Conservation (phyloP, 2,329 filamentous ascomycete species). For the Fusarium globosum region DNA sequence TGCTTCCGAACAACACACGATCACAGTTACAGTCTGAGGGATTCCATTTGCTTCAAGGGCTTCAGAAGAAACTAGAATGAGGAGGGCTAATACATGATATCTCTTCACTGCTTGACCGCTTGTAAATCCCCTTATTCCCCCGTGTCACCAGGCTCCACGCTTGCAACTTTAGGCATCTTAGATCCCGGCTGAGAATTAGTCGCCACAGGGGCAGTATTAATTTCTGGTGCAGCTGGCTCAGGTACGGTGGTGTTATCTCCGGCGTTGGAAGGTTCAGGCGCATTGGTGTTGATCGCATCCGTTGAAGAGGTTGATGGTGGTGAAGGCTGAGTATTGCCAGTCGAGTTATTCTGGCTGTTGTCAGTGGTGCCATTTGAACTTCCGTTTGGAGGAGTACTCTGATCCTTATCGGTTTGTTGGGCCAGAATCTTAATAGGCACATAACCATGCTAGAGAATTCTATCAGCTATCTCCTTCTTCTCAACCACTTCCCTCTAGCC, state of each 20-base stretch:
- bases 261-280: not conserved
- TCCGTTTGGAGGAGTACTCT: not conserved
- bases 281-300: not conserved
- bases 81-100: not conserved
- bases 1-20: not conserved
- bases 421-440: constrained; percentile 12
- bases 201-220: not conserved
- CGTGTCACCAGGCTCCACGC: not conserved
- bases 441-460: constrained; percentile 8
- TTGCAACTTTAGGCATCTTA: not conserved
- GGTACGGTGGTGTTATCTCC: not conserved
- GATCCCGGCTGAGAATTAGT: not conserved
- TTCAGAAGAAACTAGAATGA: not conserved
- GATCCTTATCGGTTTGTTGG: not conserved
- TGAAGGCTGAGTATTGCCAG: not conserved
- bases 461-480: not conserved
- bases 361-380: not conserved
- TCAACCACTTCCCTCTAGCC: not conserved
- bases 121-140: not conserved
- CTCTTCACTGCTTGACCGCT: not conserved
- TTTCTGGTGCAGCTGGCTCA: not conserved
- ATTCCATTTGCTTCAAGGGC: not conserved
- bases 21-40: not conserved
- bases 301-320: not conserved
- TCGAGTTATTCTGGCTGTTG: not conserved